These are phyloP conservation scores for Tetrapisispora pingtungensis DNA, from an alignment of 805 yeast species.

Conservation along the genomic window DNA sequence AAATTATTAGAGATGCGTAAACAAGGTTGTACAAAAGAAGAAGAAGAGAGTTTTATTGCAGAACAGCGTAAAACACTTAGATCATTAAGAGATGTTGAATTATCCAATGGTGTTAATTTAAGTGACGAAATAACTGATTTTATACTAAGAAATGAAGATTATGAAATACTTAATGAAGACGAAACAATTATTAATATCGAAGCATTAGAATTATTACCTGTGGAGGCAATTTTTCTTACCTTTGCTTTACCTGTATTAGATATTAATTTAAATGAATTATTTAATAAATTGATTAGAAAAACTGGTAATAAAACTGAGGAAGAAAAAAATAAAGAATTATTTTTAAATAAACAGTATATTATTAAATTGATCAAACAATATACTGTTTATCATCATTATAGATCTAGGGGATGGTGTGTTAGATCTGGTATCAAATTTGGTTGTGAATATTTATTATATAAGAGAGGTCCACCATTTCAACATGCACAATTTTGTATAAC, in stretches of 20 bases:
- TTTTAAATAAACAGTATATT: conserved; percentile 12
- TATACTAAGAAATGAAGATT: conserved; percentile 31
- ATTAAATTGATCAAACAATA: conserved; percentile 44
- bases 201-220: conserved; percentile 57
- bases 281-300: conserved; percentile 11
- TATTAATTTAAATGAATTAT: conserved; percentile 17
- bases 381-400: conserved; percentile 73
- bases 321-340: no score
- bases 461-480: conserved; percentile 88
- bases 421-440: conserved; percentile 89
- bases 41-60: conserved; percentile 24
- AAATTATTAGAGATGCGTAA: conserved; percentile 34
- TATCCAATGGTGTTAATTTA: conserved; percentile 15
- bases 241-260: conserved; percentile 44
- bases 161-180: conserved; percentile 22
- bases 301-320: background rate
- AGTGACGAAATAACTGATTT: conserved; percentile 4
- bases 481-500: conserved; percentile 82
- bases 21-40: conserved; percentile 24
- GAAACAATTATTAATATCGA: conserved; percentile 24
- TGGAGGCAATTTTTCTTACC: conserved; percentile 62
- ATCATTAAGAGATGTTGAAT: conserved; percentile 25
- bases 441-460: conserved; percentile 70
- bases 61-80: conserved; percentile 27
- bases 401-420: conserved; percentile 91